Evolutionary conservation across 192 early-diverging fungal genomes (phyloP).

Genomic region (Physocladia obscura): DNA sequence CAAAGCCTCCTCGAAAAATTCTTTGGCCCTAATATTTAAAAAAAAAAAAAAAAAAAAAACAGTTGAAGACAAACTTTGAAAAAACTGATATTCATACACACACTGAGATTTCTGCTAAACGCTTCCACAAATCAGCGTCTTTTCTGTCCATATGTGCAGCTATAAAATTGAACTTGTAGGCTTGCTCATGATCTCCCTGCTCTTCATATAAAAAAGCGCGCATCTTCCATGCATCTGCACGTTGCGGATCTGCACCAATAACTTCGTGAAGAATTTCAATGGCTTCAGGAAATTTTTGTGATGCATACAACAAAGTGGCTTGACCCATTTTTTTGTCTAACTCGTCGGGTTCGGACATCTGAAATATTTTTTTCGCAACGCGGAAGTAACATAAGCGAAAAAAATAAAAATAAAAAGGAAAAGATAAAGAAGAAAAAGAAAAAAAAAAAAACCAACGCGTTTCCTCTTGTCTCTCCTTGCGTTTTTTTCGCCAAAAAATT

Average conservation of each 20-base stretch:
- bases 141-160: constrained; percentile 82
- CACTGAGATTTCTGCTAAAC: constrained; percentile 73
- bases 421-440: too few relatives aligned
- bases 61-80: constrained; percentile 35
- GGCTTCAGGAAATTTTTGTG: constrained; percentile 66
- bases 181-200: constrained; percentile 69
- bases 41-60: too few relatives aligned
- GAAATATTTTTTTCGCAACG: background rate
- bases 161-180: constrained; percentile 77
- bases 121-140: constrained; percentile 78
- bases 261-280: constrained; percentile 76
- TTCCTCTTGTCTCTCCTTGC: too few relatives aligned
- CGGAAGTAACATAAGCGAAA: background rate
- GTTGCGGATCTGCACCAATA: constrained; percentile 69
- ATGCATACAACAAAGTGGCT: constrained; percentile 75
- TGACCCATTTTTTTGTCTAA: constrained; percentile 67
- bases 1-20: too few relatives aligned
- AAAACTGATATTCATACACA: constrained; percentile 18
- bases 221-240: constrained; percentile 80
- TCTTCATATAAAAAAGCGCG: constrained; percentile 91
- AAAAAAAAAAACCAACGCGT: too few relatives aligned
- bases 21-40: too few relatives aligned
- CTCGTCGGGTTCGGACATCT: constrained; percentile 42
- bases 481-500: too few relatives aligned
- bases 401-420: background rate